Percentiles rank a stretch among this genome's conserved stretches.
Conservation (phyloP, 2,329 filamentous ascomycete species). For the Verticillium isaacii region DNA sequence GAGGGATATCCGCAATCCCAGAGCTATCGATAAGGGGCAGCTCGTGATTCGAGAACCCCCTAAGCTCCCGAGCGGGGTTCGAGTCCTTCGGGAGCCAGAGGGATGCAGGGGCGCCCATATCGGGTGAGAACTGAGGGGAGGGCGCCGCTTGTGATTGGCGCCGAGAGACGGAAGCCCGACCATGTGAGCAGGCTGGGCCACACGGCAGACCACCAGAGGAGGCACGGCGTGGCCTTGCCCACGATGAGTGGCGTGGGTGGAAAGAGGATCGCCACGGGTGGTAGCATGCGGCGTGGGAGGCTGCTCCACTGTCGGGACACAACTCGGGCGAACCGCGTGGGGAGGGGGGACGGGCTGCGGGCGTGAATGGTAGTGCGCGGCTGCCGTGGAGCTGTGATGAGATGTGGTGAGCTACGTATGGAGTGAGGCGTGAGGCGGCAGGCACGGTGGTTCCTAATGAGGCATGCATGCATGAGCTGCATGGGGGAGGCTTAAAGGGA, state of each 20-base stretch:
- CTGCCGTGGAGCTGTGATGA: conserved; percentile 10
- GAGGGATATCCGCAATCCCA: background rate
- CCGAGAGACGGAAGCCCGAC: background rate
- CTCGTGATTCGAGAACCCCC: background rate
- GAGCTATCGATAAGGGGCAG: background rate
- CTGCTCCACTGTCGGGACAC: conserved; percentile 3
- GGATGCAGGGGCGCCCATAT: background rate
- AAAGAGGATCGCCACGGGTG: background rate
- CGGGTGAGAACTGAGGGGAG: background rate
- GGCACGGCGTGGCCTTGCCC: background rate
- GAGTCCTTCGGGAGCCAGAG: background rate
- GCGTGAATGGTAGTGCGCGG: conserved; percentile 8
- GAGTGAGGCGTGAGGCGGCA: background rate
- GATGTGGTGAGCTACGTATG: background rate
- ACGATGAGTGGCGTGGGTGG: background rate
- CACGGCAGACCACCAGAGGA: background rate
- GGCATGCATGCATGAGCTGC: conserved; percentile 1
- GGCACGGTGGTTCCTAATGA: background rate
- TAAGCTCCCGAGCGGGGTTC: conserved; percentile 1
- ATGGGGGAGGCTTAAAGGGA: conserved; percentile 6
- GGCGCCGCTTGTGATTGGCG: background rate
- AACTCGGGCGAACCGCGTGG: conserved; percentile 6
- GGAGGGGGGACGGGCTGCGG: background rate
- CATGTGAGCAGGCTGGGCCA: background rate
- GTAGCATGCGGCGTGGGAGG: conserved; percentile 7